A percentile compares a stretch with the other conserved stretches of the same genome.
Conservation (phyloP, 805 yeast species). For the Candida broadrunensis region DNA sequence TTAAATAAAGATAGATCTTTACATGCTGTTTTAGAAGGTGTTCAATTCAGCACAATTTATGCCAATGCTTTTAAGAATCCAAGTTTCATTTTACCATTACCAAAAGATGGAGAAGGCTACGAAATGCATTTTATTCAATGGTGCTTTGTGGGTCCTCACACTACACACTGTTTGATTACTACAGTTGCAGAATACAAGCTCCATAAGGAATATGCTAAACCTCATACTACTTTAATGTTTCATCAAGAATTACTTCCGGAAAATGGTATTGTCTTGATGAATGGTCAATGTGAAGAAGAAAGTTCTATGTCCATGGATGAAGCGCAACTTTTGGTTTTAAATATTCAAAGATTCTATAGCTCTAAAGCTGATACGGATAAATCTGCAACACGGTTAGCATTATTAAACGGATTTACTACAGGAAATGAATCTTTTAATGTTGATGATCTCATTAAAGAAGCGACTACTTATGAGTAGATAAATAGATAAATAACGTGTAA, state of each 20-base stretch:
- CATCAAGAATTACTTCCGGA: constrained; percentile 69
- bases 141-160: constrained; percentile 80
- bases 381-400: constrained; percentile 45
- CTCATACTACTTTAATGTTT: constrained; percentile 88
- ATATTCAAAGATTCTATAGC: constrained; percentile 81
- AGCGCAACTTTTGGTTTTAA: constrained; percentile 72
- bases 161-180: constrained; percentile 87
- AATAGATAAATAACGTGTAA: constrained; percentile 6
- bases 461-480: constrained; percentile 46
- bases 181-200: constrained; percentile 88
- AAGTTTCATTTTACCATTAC: constrained; percentile 85
- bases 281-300: constrained; percentile 77
- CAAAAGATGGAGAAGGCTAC: constrained; percentile 52
- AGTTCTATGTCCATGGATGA: constrained; percentile 66
- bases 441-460: constrained; percentile 65
- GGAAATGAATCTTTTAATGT: constrained; percentile 68
- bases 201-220: constrained; percentile 88
- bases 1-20: constrained; percentile 55
- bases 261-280: constrained; percentile 74
- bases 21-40: constrained; percentile 59
- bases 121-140: constrained; percentile 95
- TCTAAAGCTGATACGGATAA: constrained; percentile 44
- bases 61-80: constrained; percentile 72
- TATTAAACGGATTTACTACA: constrained; percentile 65
- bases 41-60: constrained; percentile 61